Conservation (phyloP, 441 rosid species). For the Aleurites moluccanus region DNA sequence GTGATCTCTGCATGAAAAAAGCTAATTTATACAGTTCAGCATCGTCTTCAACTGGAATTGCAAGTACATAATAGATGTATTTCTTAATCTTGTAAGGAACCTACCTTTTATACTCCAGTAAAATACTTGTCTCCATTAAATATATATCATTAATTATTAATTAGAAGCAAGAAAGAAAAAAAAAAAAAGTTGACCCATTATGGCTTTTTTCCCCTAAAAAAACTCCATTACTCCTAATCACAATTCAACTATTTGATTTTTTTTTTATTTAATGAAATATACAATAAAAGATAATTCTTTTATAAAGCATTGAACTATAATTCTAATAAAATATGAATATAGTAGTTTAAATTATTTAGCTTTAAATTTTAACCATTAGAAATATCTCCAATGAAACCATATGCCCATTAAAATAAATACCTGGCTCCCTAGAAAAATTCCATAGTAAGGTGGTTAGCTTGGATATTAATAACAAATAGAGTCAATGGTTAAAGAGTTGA, state of each 20-base stretch:
- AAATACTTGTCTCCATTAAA: background rate
- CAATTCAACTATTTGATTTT: too few species aligned
- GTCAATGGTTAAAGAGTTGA: background rate
- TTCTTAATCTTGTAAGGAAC: background rate
- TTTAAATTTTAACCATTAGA: background rate
- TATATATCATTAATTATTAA: background rate
- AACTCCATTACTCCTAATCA: too few species aligned
- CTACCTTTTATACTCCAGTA: background rate
- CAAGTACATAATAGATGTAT: background rate
- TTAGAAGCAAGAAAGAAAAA: background rate
- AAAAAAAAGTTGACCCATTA: too few species aligned
- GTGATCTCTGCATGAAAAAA: background rate
- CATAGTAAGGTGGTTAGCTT: too few species aligned
- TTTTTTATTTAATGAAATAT: too few species aligned
- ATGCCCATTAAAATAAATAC: background rate
- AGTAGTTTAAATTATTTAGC: background rate
- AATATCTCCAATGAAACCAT: background rate
- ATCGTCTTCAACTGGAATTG: background rate
- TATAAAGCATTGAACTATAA: too few species aligned
- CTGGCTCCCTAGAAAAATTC: too few species aligned
- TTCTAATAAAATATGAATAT: too few species aligned
- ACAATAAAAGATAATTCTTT: too few species aligned
- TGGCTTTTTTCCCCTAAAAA: too few species aligned
- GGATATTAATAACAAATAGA: background rate
- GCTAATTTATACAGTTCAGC: constrained; percentile 3